phyloP scores from a whole-genome alignment of 139 green algal genomes.

The Chlamydomonas urium region DNA sequence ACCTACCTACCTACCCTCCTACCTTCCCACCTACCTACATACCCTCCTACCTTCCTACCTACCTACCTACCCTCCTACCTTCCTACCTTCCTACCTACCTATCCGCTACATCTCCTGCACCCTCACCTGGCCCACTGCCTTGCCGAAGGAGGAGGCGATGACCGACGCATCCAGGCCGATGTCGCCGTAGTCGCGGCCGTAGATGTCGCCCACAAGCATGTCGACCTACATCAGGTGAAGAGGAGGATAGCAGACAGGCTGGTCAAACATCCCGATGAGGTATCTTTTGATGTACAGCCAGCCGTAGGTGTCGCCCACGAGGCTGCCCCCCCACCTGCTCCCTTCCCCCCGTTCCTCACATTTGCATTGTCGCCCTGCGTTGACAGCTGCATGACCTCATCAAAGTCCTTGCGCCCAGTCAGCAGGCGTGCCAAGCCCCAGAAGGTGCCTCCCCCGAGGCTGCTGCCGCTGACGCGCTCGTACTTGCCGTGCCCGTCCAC shows the following conservation, averaged over 20 bases:
- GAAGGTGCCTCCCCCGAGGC: constrained; percentile 97
- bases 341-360: too few species aligned
- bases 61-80: too few species aligned
- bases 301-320: constrained; percentile 99
- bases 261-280: too few species aligned
- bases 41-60: too few species aligned
- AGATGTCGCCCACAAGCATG: constrained; percentile 99
- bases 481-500: constrained; percentile 62
- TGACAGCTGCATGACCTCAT: constrained; percentile 94
- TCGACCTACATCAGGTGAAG: too few species aligned
- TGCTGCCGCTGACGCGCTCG: constrained; percentile 87
- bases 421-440: constrained; percentile 88
- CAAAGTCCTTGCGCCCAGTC: constrained; percentile 74
- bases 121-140: constrained; percentile 45
- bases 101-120: too few species aligned
- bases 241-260: too few species aligned
- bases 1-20: too few species aligned
- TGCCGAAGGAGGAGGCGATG: constrained; percentile 95
- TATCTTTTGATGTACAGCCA: too few species aligned
- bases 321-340: constrained; percentile 99
- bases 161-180: constrained; percentile 92
- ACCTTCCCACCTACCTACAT: too few species aligned
- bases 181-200: constrained; percentile 87
- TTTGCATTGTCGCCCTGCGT: constrained; percentile 82
- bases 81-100: too few species aligned